phyloP scores from a whole-genome alignment of 306 rosid species.

The Calophaca sinica region DNA sequence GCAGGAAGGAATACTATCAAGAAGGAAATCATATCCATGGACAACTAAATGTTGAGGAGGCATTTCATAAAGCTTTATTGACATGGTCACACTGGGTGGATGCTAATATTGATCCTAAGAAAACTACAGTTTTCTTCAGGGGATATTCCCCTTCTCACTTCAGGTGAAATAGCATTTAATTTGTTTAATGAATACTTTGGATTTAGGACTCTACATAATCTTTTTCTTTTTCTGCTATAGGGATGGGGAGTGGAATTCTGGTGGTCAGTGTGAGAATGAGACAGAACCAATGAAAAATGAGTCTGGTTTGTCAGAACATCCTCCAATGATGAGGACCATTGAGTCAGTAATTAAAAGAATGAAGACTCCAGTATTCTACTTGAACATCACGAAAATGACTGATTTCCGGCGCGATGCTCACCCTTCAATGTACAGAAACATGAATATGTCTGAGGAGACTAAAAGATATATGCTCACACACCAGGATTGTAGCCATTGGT shows the following conservation, averaged over 20 bases:
- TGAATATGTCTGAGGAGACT: slow-evolving; percentile 54
- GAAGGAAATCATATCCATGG: slow-evolving; percentile 87
- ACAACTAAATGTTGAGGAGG: slow-evolving; percentile 78
- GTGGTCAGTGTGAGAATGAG: slow-evolving; percentile 80
- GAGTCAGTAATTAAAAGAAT: slow-evolving; percentile 72
- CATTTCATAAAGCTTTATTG: slow-evolving; percentile 78
- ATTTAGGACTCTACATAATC: slow-evolving; percentile 7
- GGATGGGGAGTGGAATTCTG: slow-evolving; percentile 93
- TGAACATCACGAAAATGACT: slow-evolving; percentile 85
- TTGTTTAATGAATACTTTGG: slow-evolving; percentile 23
- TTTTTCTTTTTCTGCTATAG: slow-evolving; percentile 50
- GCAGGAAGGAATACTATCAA: slow-evolving; percentile 94
- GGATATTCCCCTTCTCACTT: slow-evolving; percentile 94
- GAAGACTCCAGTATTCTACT: slow-evolving; percentile 78
- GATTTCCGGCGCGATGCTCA: slow-evolving; percentile 88
- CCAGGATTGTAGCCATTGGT: slow-evolving; percentile 99
- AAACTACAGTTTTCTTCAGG: slow-evolving; percentile 78
- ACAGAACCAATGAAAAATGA: slow-evolving; percentile 63
- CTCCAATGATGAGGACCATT: slow-evolving; percentile 67
- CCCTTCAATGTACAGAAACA: slow-evolving; percentile 80
- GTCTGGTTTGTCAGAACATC: slow-evolving; percentile 59
- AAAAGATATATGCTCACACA: slow-evolving; percentile 51
- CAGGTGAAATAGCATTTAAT: slow-evolving; percentile 61
- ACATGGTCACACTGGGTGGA: slow-evolving; percentile 95
- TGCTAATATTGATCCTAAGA: slow-evolving; percentile 65